Percentiles rank a stretch among this genome's conserved stretches.
Evolutionary conservation across 2,329 filamentous ascomycete species (phyloP).

Genomic region (Lasiodiplodia citricola): DNA sequence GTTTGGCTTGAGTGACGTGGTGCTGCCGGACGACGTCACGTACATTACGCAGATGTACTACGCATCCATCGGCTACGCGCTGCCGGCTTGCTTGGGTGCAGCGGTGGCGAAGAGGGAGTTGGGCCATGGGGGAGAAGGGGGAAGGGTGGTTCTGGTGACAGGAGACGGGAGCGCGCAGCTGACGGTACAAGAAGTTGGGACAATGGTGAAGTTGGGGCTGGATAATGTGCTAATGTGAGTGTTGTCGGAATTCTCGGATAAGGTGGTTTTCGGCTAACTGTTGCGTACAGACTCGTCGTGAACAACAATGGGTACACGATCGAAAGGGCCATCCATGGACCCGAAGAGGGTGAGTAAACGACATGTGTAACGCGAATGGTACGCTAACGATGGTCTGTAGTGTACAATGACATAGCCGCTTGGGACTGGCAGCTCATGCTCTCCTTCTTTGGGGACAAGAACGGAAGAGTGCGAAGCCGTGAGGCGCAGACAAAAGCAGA

Average conservation of each 20-base stretch:
- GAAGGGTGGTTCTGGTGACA: neutral
- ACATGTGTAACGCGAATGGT: too few relatives aligned
- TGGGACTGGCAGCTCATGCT: constrained; percentile 33
- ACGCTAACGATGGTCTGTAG: neutral
- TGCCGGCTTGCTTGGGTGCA: constrained; percentile 62
- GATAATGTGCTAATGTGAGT: constrained; percentile 45
- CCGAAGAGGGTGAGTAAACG: constrained; percentile 21
- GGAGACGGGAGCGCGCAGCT: neutral
- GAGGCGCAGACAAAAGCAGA: neutral
- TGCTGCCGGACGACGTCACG: constrained; percentile 52
- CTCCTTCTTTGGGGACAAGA: constrained; percentile 31
- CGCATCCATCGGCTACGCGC: constrained; percentile 66
- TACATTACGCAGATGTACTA: constrained; percentile 61
- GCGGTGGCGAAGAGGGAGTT: constrained; percentile 44
- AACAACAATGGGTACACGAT: constrained; percentile 49
- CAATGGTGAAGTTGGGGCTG: constrained; percentile 43
- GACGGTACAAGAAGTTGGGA: constrained; percentile 26
- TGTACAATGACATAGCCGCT: constrained; percentile 34
- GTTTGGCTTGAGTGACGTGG: constrained; percentile 3
- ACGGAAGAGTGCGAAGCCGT: neutral
- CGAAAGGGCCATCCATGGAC: constrained; percentile 46
- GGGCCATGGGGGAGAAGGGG: neutral
- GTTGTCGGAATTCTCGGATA: constrained; percentile 32
- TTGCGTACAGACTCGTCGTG: constrained; percentile 41
- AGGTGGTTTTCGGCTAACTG: constrained; percentile 32